These are phyloP conservation scores for Leptodontidium sp. DNA, from an alignment of 2,329 filamentous ascomycete species.

Conservation along the genomic window DNA sequence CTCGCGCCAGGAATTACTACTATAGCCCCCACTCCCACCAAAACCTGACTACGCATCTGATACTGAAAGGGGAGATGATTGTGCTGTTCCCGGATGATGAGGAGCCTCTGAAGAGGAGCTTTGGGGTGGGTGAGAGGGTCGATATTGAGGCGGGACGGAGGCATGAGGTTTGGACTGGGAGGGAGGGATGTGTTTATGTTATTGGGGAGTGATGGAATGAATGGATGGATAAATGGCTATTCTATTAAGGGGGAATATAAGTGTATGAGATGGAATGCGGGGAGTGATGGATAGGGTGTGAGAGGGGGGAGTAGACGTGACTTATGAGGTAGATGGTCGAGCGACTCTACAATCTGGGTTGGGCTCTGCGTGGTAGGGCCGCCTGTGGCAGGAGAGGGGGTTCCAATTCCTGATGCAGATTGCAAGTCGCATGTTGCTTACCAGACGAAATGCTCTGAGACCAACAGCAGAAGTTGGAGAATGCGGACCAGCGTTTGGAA, in stretches of 20 bases:
- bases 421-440: no score
- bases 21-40: slow-evolving; percentile 73
- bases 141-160: slow-evolving; percentile 70
- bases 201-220: slow-evolving; percentile 60
- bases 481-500: no score
- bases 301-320: background rate
- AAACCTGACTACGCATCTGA: slow-evolving; percentile 73
- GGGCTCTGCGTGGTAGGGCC: no score
- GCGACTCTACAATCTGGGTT: background rate
- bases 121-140: slow-evolving; percentile 66
- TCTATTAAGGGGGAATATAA: no score
- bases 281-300: background rate
- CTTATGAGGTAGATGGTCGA: background rate
- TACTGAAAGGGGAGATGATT: slow-evolving; percentile 70
- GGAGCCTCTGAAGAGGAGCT: slow-evolving; percentile 62
- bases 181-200: slow-evolving; percentile 72
- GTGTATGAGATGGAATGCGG: background rate
- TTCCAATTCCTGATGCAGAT: no score
- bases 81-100: slow-evolving; percentile 70
- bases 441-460: no score
- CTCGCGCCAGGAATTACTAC: slow-evolving; percentile 64
- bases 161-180: slow-evolving; percentile 76
- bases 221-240: no score
- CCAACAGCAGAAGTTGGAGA: no score
- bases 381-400: no score